A percentile compares a stretch with the other conserved stretches of the same genome.
Conservation (phyloP, 208 protist species). For the Leptomonas pyrrhocoris region DNA sequence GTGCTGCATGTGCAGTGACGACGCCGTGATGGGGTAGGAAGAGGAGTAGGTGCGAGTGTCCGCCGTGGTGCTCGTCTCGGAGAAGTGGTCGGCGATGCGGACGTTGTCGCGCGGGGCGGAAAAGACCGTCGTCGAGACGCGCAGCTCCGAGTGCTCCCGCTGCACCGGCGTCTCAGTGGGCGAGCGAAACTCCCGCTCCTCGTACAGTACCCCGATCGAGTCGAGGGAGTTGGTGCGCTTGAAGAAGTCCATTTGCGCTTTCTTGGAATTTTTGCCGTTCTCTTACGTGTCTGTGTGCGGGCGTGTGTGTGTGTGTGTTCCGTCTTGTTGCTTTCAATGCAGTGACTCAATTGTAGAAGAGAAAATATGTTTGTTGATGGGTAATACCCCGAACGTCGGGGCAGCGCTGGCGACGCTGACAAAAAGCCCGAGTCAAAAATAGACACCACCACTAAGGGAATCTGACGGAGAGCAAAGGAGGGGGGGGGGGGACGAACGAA, state of each 20-base stretch:
- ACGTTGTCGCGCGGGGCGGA: slow-evolving; percentile 2
- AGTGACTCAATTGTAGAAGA: too few relatives aligned
- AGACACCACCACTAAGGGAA: too few relatives aligned
- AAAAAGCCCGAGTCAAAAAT: too few relatives aligned
- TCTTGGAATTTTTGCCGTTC: background rate
- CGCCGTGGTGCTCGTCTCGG: slow-evolving; percentile 47
- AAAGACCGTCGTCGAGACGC: slow-evolving; percentile 16
- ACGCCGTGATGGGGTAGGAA: slow-evolving; percentile 30
- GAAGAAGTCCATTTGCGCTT: slow-evolving; percentile 37
- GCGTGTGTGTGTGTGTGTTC: background rate
- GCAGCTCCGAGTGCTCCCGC: slow-evolving; percentile 16
- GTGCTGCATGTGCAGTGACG: slow-evolving; percentile 41
- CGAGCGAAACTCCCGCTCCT: slow-evolving; percentile 27
- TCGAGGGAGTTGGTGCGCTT: slow-evolving; percentile 53
- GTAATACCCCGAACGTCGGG: too few relatives aligned
- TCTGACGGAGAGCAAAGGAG: too few relatives aligned
- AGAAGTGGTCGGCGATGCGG: slow-evolving; percentile 41
- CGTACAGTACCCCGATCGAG: slow-evolving; percentile 47
- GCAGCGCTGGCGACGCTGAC: too few relatives aligned
- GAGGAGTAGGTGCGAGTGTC: slow-evolving; percentile 47
- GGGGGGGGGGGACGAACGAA: too few relatives aligned
- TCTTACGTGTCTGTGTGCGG: background rate
- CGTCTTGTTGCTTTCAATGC: too few relatives aligned
- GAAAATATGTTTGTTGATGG: too few relatives aligned
- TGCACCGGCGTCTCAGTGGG: slow-evolving; percentile 3